Evolutionary conservation across 257 asterid genomes (phyloP).

Genomic region (Solanum arcanum): DNA sequence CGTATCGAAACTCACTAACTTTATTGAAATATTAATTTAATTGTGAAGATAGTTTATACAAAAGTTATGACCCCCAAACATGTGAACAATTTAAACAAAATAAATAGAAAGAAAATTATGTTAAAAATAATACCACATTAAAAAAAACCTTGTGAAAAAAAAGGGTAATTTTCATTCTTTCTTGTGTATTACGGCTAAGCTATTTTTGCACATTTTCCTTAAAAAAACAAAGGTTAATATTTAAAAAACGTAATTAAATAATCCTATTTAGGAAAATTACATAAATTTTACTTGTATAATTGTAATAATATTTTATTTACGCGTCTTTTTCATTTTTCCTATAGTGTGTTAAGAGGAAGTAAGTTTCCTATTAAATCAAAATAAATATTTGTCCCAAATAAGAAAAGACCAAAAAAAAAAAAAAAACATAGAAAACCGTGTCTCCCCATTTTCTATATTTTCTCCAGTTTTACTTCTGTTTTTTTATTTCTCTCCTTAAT

Average conservation of each 20-base stretch:
- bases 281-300: not conserved
- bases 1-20: too few relatives aligned
- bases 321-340: not conserved
- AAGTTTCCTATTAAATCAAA: not conserved
- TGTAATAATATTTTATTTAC: not conserved
- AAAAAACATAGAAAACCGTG: not conserved
- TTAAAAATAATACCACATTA: not conserved
- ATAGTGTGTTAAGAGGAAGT: not conserved
- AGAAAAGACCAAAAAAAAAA: not conserved
- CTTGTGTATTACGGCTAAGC: not conserved
- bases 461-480: constrained; percentile 27
- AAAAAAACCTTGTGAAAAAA: not conserved
- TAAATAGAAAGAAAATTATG: not conserved
- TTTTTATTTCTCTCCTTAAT: constrained; percentile 19
- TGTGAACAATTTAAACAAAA: not conserved
- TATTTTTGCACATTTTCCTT: not conserved
- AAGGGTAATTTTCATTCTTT: not conserved
- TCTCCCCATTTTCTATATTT: constrained; percentile 26
- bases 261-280: not conserved
- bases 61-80: not conserved
- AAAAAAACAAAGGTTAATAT: not conserved
- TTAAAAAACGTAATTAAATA: too few relatives aligned
- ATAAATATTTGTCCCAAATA: not conserved
- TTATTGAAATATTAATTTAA: not conserved
- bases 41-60: too few relatives aligned